Evolutionary conservation across 108 stramenopile species (phyloP).

Genomic region (Pelagomonas calceolata): DNA sequence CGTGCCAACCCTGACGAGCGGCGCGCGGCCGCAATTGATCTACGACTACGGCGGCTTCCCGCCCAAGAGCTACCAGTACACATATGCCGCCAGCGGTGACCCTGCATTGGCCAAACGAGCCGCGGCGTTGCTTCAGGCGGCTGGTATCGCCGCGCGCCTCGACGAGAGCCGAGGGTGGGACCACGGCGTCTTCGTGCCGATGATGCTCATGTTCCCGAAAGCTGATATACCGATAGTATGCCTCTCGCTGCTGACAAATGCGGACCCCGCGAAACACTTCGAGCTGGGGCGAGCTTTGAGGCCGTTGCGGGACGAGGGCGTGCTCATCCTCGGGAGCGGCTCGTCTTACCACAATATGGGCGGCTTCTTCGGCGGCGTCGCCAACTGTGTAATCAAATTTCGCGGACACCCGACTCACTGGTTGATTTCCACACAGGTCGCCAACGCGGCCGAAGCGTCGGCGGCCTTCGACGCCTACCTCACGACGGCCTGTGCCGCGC

Average conservation of each 20-base stretch:
- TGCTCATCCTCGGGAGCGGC: constrained; percentile 62
- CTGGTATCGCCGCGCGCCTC: constrained; percentile 24
- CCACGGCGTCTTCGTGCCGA: constrained; percentile 75
- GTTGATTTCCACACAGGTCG: too few relatives aligned
- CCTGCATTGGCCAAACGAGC: constrained; percentile 44
- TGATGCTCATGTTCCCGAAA: constrained; percentile 60
- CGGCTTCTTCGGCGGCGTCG: too few relatives aligned
- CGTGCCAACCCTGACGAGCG: neutral
- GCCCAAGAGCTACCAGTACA: constrained; percentile 53
- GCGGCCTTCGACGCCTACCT: constrained; percentile 30
- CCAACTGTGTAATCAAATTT: too few relatives aligned
- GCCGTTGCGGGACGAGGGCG: constrained; percentile 45
- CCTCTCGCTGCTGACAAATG: constrained; percentile 39
- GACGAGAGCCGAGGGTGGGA: constrained; percentile 55
- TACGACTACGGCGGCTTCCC: constrained; percentile 75
- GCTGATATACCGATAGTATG: constrained; percentile 65
- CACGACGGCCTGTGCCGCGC: constrained; percentile 16
- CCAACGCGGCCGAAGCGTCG: constrained; percentile 12
- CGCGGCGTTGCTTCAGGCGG: constrained; percentile 17
- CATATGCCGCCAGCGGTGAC: constrained; percentile 52
- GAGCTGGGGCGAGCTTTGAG: constrained; percentile 50
- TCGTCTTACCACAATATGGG: constrained; percentile 55
- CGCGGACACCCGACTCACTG: too few relatives aligned
- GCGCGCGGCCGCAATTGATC: constrained; percentile 17
- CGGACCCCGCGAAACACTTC: constrained; percentile 39